Conservation (phyloP, 23 red algal species). For the Gracilaria domingensis region DNA sequence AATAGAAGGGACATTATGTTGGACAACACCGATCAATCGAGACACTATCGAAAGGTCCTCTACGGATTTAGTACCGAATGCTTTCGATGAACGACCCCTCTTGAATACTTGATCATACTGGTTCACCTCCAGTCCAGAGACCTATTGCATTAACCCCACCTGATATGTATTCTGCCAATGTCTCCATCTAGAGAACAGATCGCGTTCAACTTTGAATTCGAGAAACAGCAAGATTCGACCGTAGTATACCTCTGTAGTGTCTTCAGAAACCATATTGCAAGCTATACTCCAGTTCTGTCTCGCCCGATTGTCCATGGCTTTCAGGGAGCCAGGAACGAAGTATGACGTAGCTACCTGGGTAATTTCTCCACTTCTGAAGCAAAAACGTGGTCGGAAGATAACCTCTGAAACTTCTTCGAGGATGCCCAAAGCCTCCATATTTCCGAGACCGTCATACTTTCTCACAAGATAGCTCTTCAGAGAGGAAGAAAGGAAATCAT, state of each 20-base stretch:
- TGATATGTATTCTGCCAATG: constrained; percentile 21
- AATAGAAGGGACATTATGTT: not conserved
- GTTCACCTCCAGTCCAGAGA: not conserved
- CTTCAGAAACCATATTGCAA: not conserved
- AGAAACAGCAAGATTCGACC: not conserved
- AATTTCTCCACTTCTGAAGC: not conserved
- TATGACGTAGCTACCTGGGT: not conserved
- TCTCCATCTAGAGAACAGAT: not conserved
- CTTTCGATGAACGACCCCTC: not conserved
- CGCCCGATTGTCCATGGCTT: not conserved
- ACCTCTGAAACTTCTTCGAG: not conserved
- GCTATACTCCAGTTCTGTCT: not conserved
- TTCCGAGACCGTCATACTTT: not conserved
- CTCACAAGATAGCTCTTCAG: constrained; percentile 16
- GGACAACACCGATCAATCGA: constrained; percentile 4
- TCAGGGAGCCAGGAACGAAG: not conserved
- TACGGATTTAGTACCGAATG: not conserved
- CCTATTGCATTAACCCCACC: not conserved
- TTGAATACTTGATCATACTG: not conserved
- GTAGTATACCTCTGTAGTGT: not conserved
- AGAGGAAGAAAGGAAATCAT: not conserved
- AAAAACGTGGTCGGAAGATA: not conserved
- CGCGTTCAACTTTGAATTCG: not conserved
- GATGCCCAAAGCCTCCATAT: not conserved
- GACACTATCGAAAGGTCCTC: constrained; percentile 4